A percentile compares a stretch with the other conserved stretches of the same genome.
phyloP scores from a whole-genome alignment of 257 asterid species.

The Solanum sejunctum region DNA sequence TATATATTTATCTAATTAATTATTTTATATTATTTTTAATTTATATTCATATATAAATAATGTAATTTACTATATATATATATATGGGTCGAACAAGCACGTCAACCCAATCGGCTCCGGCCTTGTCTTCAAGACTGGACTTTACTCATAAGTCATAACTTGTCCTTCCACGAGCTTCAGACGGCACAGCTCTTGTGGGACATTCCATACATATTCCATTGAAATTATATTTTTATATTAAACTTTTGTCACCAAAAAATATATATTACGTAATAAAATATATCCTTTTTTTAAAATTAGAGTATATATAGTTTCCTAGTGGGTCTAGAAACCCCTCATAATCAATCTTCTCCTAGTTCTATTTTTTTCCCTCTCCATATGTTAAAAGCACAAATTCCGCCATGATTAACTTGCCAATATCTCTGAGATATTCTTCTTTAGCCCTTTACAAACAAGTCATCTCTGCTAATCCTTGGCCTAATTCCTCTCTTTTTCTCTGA shows the following conservation, averaged over 20 bases:
- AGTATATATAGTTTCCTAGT: neutral
- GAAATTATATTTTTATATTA: neutral
- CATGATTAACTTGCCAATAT: neutral
- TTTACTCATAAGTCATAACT: neutral
- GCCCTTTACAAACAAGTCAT: neutral
- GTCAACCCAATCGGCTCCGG: no score
- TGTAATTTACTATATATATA: no score
- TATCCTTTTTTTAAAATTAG: neutral
- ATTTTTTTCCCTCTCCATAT: neutral
- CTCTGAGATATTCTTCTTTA: neutral
- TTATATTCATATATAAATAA: no score
- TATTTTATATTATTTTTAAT: no score
- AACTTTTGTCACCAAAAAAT: neutral
- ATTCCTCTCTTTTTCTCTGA: neutral
- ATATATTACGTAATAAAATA: neutral
- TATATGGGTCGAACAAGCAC: no score
- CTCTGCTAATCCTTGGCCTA: neutral
- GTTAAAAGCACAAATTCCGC: neutral
- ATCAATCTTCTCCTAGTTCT: neutral
- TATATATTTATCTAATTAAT: no score
- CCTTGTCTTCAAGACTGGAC: neutral
- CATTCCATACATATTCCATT: neutral
- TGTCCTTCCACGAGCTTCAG: neutral
- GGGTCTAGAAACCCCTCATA: neutral
- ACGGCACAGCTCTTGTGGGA: neutral